Evolutionary conservation across 805 yeast species (phyloP), one percentile per base, ranked within the genome.

Genomic region (Cyberlindnera maritima): DNA sequence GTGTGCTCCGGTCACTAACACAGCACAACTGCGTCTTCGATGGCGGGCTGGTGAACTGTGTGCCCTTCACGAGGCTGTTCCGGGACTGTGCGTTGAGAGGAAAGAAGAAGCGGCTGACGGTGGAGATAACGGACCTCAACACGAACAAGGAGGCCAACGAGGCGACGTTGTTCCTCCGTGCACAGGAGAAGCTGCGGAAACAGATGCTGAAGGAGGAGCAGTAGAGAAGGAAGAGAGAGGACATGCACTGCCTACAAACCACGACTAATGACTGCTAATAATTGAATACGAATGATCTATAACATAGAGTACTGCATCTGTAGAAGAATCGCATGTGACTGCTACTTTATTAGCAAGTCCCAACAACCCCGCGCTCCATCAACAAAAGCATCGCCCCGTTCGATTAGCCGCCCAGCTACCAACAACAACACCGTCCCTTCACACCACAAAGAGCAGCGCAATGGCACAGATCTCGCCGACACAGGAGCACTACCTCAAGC

Each of bases 401-500:
- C n/a, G n/a, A n/a, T n/a, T n/a, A n/a, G n/a, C n/a, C n/a, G n/a
- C n/a, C n/a, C n/a, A n/a, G n/a, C n/a, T n/a, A n/a, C n/a, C n/a
- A n/a, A n/a, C n/a, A n/a, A n/a, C n/a, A n/a, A n/a, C n/a, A n/a
- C n/a, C n/a, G n/a, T n/a, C n/a, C n/a, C n/a, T n/a, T n/a, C n/a
- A n/a, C n/a, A n/a, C n/a, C n/a, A n/a, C n/a, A n/a, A n/a, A n/a
- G n/a, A 41, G 12, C 10, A 25, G n/a, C 17, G 19, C 36, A 41
- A 37, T 25, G 39, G 17, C 20, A 19, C 19, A 7, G 13, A 44
- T 85, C 39, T 66, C 80, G 13, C 79, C 91, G 3, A 71, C 77
- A 0, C 88, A 91, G 62, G 96, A 89, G 65, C 97, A 92, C 60
- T 87, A 85, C 63, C 74, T 94, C 44, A 92, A 92, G 65, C 81